Evolutionary conservation across 2,329 filamentous ascomycete genomes (phyloP), one percentile per base, ranked within the genome.

Genomic region (Botrytis tulipae): DNA sequence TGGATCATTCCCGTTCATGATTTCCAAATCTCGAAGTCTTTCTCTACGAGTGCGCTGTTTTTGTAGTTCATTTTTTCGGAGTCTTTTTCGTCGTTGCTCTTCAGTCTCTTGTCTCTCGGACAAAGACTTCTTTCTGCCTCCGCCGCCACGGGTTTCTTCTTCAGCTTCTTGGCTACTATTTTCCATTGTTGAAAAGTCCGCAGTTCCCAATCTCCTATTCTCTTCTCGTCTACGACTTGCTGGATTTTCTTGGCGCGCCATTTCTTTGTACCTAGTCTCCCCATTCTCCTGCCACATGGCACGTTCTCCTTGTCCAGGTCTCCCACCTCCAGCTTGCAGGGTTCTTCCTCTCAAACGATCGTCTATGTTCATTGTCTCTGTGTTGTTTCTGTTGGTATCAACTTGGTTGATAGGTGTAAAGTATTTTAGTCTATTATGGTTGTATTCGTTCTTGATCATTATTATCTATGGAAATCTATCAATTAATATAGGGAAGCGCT

Each of bases 1-100:
- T 12, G 46, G 46, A 48, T 48, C 46, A 48, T 48, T 48, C 22
- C 22, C 22, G 9, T 48, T 48, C 46, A 46, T 46, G 7, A 46
- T 44, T 44, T 44, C 40, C 10, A 1, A 8, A 9, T 37, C 37
- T 37, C 35, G 35, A 3, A 8, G 1, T 18, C n/a, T 29, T 8
- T 8, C 6, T n/a, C 14, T 1, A 8, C 4, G 25, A 3, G n/a
- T 1, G 1, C 10, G 2, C 3, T 7, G 1, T 8, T 1, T 54
- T 6, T 2, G 1, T 3, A 0, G 0, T 29, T 9, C 14, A 57
- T 57, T 29, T 8, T 0, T 4, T 57, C 3, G 3, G n/a, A 18
- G n/a, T 14, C 51, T 18, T 57, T 57, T 1, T 57, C 0, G 14
- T 29, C n/a, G 16, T 8, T 32, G 14, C 51, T 57, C 9, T 29